These are phyloP conservation scores for Choanephora cucurbitarum DNA, from an alignment of 371 early-diverging fungal species.

Conservation along the genomic window DNA sequence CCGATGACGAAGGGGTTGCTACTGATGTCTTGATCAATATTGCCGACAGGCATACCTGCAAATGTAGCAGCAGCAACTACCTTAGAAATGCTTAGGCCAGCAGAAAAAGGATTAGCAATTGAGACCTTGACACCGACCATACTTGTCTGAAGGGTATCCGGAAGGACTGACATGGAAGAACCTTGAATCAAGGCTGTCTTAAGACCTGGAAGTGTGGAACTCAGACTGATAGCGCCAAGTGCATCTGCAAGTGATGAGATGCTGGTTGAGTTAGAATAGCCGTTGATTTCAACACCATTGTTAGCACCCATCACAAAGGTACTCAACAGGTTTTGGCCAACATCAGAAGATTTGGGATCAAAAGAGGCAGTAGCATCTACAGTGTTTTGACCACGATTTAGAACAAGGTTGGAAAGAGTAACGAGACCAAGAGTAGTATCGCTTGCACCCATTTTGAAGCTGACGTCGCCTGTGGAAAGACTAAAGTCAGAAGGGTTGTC, in stretches of 20 bases:
- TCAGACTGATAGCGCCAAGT: constrained; percentile 47
- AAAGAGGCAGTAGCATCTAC: constrained; percentile 50
- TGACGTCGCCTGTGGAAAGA: constrained; percentile 58
- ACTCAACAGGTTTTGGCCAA: constrained; percentile 55
- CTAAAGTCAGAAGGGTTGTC: constrained; percentile 61
- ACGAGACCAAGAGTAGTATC: constrained; percentile 51
- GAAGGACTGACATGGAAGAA: constrained; percentile 47
- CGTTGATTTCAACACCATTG: constrained; percentile 49
- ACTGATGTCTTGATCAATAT: constrained; percentile 51
- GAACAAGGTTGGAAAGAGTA: constrained; percentile 42
- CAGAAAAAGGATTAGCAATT: constrained; percentile 60
- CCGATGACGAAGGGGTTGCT: constrained; percentile 42
- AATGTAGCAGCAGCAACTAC: constrained; percentile 52
- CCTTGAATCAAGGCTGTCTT: constrained; percentile 51
- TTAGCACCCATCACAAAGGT: constrained; percentile 58
- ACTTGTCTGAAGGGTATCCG: constrained; percentile 44
- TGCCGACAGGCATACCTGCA: constrained; percentile 54
- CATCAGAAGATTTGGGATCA: constrained; percentile 48
- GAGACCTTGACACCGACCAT: constrained; percentile 54
- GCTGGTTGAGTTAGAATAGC: constrained; percentile 46
- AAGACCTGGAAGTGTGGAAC: constrained; percentile 56
- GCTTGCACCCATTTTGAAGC: constrained; percentile 47
- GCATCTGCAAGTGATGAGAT: constrained; percentile 50
- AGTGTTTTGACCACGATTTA: constrained; percentile 53
- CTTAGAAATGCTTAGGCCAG: constrained; percentile 51